These are phyloP conservation scores for Tulasnella calospora DNA, from an alignment of 768 basidiomycete genomes.

Conservation along the genomic window DNA sequence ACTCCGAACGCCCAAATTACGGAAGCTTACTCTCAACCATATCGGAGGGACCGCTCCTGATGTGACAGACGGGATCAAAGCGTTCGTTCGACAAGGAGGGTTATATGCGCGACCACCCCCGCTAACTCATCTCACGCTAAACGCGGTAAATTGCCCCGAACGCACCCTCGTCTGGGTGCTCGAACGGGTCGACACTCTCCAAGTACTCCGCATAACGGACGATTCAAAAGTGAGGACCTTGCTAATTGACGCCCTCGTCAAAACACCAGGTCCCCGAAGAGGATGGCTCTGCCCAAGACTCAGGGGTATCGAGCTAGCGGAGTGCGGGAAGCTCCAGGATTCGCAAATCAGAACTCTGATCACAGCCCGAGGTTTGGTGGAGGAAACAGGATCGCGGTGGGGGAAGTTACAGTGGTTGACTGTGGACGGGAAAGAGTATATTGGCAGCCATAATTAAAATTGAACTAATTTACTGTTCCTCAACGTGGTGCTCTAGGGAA, in stretches of 20 bases:
- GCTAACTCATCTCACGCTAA: neutral
- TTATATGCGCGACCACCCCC: neutral
- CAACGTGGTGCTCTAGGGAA: neutral
- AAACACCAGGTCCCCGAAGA: neutral
- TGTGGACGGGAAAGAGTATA: neutral
- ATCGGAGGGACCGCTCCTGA: neutral
- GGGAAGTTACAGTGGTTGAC: neutral
- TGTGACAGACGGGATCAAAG: neutral
- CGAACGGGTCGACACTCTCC: neutral
- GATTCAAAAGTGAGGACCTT: neutral
- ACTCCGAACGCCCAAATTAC: neutral
- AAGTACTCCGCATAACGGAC: neutral
- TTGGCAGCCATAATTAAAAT: neutral
- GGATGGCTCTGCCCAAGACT: neutral
- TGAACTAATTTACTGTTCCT: neutral
- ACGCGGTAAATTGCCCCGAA: neutral
- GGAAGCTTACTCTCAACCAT: neutral
- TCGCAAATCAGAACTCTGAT: neutral
- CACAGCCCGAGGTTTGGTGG: neutral
- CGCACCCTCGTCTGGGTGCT: neutral
- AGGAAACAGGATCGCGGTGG: neutral
- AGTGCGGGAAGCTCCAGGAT: neutral
- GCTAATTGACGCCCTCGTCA: neutral
- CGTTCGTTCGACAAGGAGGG: neutral
- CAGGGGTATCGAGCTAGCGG: neutral